A percentile compares a stretch with the other conserved stretches of the same genome.
phyloP scores from a whole-genome alignment of 306 rosid species.

The Cucurbita maxima region DNA sequence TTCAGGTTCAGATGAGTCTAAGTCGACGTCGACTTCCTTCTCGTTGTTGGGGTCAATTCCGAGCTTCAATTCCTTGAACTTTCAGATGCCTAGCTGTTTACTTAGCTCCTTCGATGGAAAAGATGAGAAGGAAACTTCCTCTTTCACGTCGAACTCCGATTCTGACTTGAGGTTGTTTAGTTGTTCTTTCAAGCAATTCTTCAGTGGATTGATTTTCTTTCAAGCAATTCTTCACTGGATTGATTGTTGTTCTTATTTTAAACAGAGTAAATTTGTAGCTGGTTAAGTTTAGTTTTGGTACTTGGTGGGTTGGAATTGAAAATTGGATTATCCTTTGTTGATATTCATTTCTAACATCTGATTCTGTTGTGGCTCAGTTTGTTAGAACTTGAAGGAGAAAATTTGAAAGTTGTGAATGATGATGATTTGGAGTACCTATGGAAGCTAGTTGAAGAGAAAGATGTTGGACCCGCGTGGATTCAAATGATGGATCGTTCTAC shows the following conservation, averaged over 20 bases:
- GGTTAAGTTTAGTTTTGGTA: not conserved
- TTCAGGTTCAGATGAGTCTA: constrained; percentile 10
- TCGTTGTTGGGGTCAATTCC: constrained; percentile 8
- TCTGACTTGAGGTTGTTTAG: constrained; percentile 24
- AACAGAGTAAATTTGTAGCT: not conserved
- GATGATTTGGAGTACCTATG: constrained; percentile 34
- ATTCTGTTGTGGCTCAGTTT: constrained; percentile 15
- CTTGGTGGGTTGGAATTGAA: not conserved
- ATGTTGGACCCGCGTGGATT: constrained; percentile 83
- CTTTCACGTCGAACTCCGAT: constrained; percentile 11
- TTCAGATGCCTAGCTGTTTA: constrained; percentile 24
- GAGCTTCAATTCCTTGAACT: constrained; percentile 28
- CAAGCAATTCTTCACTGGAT: not conserved
- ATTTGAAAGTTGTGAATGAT: constrained; percentile 15
- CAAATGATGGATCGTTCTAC: constrained; percentile 94
- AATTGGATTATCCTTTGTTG: not conserved
- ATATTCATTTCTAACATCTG: not conserved
- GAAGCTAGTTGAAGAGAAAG: constrained; percentile 42
- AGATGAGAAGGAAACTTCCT: constrained; percentile 6
- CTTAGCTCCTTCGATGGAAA: constrained; percentile 16
- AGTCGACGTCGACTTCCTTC: not conserved
- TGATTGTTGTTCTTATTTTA: not conserved
- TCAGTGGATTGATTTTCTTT: not conserved
- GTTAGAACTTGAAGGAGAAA: constrained; percentile 23
- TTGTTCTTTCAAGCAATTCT: constrained; percentile 1